phyloP scores from a whole-genome alignment of 2,329 filamentous ascomycete species.

The Xylaria multiplex region DNA sequence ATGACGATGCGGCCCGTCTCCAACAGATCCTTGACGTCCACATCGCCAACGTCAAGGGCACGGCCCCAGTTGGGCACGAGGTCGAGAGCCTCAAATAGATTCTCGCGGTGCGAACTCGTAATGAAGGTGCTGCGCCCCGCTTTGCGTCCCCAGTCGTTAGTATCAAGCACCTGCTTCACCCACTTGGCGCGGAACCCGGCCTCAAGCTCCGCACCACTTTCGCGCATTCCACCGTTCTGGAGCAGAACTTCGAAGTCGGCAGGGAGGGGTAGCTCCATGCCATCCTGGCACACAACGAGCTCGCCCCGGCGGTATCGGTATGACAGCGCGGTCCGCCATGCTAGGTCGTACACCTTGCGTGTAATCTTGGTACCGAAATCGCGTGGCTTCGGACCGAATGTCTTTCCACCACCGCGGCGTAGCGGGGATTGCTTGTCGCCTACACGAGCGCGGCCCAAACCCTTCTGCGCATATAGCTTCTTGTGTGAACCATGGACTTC shows the following conservation, averaged over 20 bases:
- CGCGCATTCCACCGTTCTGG: slow-evolving; percentile 50
- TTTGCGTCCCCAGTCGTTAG: slow-evolving; percentile 74
- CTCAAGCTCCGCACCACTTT: slow-evolving; percentile 56
- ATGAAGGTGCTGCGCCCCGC: slow-evolving; percentile 80
- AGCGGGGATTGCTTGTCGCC: slow-evolving; percentile 86
- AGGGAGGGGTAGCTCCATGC: slow-evolving; percentile 72
- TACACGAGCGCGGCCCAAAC: slow-evolving; percentile 79
- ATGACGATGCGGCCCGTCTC: slow-evolving; percentile 87
- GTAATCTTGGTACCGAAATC: slow-evolving; percentile 88
- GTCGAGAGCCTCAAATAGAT: slow-evolving; percentile 74
- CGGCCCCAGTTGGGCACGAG: slow-evolving; percentile 73
- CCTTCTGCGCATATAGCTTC: slow-evolving; percentile 90
- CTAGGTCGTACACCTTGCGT: slow-evolving; percentile 92
- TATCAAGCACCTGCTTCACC: slow-evolving; percentile 73
- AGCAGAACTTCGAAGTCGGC: slow-evolving; percentile 59
- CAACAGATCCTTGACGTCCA: slow-evolving; percentile 95
- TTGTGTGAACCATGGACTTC: slow-evolving; percentile 85
- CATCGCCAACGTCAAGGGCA: slow-evolving; percentile 76
- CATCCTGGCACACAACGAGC: slow-evolving; percentile 83
- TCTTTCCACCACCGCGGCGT: slow-evolving; percentile 84
- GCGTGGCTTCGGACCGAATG: slow-evolving; percentile 88
- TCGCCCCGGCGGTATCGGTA: slow-evolving; percentile 91
- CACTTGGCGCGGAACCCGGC: slow-evolving; percentile 70
- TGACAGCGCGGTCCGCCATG: slow-evolving; percentile 92
- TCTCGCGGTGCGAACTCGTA: slow-evolving; percentile 68